Base-by-base conservation (phyloP, 306 rosid genomes). In the Canavalia gladiata region DNA sequence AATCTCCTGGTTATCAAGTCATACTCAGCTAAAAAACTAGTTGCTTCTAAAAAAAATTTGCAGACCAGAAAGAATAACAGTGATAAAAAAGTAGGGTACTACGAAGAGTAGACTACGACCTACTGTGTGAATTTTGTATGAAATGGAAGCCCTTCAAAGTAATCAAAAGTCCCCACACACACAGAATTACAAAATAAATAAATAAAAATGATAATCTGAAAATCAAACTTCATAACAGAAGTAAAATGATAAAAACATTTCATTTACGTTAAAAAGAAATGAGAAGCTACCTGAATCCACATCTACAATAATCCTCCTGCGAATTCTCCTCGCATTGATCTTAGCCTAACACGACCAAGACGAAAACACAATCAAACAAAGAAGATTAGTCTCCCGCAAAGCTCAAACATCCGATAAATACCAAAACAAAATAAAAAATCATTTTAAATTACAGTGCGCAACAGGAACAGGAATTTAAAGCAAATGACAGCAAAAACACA, bases 271-370 rank as follows among this genome's bases (percentile, higher is more conserved):
- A 45, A 0, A 46, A 51, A 68, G 42, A 0, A 76, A 18, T 73
- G 11, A 7, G 0, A 35, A 10, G 56, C 68, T 77, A 91, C 97
- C 97, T 74, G 57, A 67, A 12, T 87, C 91, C 37, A 91, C 81
- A 72, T 87, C 92, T 78, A 88, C 91, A 6, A 84, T 13, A 64
- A 33, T 55, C 80, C 89, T 87, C 51, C 84, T 42, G 34, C 79
- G 85, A 72, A 42, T 85, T 66, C 97, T 88, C 84, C 94, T 88
- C 46, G 92, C 74, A 76, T 86, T 91, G 87, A 45, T 86, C 84
- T 54, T 89, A 65, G 94, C 94, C 97, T 91, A n/a, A 78, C 13
- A 33, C 18, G 2, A 55, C 3, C 18, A 37, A 78, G 25, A 18
- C 25, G 12, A 56, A 70, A 49, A 78, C 37, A 81, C 3, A 49